These are phyloP conservation scores for Trametes polyzona DNA, from an alignment of 1,284 basidiomycete genomes.

Conservation along the genomic window DNA sequence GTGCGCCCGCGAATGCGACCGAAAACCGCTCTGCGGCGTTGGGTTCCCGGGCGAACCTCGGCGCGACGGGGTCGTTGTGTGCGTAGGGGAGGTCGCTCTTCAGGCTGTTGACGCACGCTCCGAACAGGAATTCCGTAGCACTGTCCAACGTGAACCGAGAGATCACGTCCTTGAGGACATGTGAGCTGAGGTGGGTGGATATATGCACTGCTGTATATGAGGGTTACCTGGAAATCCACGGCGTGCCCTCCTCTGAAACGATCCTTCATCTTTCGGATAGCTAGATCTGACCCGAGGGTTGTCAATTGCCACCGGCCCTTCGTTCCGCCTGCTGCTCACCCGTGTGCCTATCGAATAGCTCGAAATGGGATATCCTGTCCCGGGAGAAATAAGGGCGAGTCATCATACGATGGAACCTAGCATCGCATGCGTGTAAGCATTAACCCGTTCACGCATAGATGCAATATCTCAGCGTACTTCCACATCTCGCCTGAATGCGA, in stretches of 20 bases:
- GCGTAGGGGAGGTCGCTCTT: conserved; percentile 36
- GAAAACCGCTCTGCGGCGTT: conserved; percentile 40
- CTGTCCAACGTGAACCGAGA: conserved; percentile 45
- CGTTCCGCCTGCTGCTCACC: background rate
- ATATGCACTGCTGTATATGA: background rate
- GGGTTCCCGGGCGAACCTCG: background rate
- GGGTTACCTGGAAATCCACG: conserved; percentile 24
- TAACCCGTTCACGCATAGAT: too few species aligned
- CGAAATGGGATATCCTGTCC: conserved; percentile 25
- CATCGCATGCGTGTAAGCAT: background rate
- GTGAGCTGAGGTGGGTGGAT: background rate
- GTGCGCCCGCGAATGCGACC: conserved; percentile 43
- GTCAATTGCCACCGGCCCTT: background rate
- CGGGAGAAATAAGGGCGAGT: conserved; percentile 30
- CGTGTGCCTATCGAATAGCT: conserved; percentile 22
- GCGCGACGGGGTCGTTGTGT: conserved; percentile 11
- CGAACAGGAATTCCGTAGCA: conserved; percentile 48
- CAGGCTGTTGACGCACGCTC: conserved; percentile 40
- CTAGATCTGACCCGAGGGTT: conserved; percentile 9
- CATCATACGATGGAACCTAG: conserved; percentile 37
- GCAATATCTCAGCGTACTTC: conserved; percentile 28
- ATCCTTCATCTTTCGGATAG: conserved; percentile 23
- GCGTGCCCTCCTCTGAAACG: conserved; percentile 20
- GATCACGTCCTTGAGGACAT: conserved; percentile 34
- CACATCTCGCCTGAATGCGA: conserved; percentile 33